Evolutionary conservation across 106 monocot species (phyloP).

Genomic region (Acanthochlamys bracteata): DNA sequence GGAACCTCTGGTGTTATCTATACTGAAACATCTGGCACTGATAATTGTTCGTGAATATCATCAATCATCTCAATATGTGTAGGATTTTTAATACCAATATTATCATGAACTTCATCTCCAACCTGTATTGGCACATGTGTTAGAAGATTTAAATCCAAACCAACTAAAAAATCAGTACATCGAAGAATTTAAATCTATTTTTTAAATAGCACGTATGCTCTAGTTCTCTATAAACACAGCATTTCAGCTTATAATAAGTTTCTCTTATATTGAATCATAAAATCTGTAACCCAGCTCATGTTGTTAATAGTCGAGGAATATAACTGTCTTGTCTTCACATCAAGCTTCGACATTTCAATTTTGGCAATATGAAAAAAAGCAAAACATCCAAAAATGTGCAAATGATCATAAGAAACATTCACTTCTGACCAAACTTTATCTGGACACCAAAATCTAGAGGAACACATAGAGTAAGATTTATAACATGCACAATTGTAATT

Average conservation of each 20-base stretch:
- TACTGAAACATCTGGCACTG: no score
- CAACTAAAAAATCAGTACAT: no score
- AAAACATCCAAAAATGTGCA: neutral
- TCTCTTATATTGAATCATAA: no score
- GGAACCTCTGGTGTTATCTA: neutral
- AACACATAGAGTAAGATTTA: slow-evolving; percentile 7
- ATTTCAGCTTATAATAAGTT: neutral
- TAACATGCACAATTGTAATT: neutral
- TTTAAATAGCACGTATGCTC: neutral
- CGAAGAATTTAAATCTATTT: no score
- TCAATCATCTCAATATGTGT: neutral
- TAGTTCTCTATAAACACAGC: slow-evolving; percentile 1
- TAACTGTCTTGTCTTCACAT: slow-evolving; percentile 1
- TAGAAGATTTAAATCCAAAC: no score
- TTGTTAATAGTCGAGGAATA: slow-evolving; percentile 1
- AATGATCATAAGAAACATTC: neutral
- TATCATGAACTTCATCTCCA: neutral
- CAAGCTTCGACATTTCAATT: neutral
- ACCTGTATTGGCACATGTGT: no score
- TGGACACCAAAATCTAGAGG: neutral
- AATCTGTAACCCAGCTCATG: neutral
- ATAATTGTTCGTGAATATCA: neutral
- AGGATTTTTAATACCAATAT: neutral
- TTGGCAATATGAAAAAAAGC: neutral
- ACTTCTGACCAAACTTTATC: neutral